Evolutionary conservation across 192 early-diverging fungal species (phyloP).

Genomic region (Backusella tuberculispora): DNA sequence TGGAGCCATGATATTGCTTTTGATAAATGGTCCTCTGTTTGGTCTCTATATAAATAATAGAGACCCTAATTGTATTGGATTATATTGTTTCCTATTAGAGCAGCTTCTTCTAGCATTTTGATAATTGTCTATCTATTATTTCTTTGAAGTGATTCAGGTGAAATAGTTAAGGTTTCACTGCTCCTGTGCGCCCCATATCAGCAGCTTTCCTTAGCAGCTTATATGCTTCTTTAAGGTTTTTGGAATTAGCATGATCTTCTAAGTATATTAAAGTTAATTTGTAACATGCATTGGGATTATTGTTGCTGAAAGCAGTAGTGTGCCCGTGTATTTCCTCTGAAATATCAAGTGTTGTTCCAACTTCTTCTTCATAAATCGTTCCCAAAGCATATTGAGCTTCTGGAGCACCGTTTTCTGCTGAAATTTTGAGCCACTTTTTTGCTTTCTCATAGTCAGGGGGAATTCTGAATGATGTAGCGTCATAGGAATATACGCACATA

Average conservation of each 20-base stretch:
- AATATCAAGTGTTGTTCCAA: conserved; percentile 33
- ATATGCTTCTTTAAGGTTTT: not conserved
- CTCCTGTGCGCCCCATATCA: not conserved
- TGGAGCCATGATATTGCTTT: not conserved
- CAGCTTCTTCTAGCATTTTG: not conserved
- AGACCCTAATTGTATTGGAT: not conserved
- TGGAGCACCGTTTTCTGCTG: conserved; percentile 25
- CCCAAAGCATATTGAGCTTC: conserved; percentile 39
- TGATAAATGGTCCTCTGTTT: too few relatives aligned
- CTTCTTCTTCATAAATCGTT: conserved; percentile 21
- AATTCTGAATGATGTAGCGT: too few relatives aligned
- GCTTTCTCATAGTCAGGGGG: not conserved
- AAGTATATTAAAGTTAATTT: not conserved
- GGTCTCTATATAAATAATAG: too few relatives aligned
- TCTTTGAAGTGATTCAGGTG: not conserved
- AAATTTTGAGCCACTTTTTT: not conserved
- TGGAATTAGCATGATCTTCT: not conserved
- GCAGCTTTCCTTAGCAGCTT: not conserved
- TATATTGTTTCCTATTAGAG: too few relatives aligned
- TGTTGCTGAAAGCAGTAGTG: not conserved
- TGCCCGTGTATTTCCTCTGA: conserved; percentile 29
- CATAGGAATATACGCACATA: too few relatives aligned
- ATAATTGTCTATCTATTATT: not conserved
- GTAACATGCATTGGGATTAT: conserved; percentile 20
- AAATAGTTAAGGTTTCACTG: not conserved